Evolutionary conservation across 805 yeast species (phyloP).

Genomic region (Alloascoidea hylecoeti): DNA sequence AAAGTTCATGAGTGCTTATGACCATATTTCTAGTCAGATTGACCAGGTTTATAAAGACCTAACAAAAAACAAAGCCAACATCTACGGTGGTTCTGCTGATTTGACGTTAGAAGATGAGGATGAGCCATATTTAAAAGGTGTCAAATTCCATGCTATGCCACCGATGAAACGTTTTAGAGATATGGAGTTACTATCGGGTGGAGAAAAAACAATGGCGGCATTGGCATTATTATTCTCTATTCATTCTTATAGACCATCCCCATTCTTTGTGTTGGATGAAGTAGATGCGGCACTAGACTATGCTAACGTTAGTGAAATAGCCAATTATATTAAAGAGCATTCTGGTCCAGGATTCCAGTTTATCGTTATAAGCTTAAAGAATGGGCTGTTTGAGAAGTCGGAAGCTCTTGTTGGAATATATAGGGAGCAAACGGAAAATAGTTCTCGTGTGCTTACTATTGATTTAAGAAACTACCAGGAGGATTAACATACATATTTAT

Average conservation of each 20-base stretch:
- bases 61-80: slow-evolving; percentile 55
- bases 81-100: slow-evolving; percentile 90
- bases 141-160: slow-evolving; percentile 89
- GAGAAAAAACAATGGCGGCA: slow-evolving; percentile 95
- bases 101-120: slow-evolving; percentile 78
- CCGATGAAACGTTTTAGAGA: slow-evolving; percentile 89
- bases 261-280: slow-evolving; percentile 91
- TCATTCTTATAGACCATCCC: slow-evolving; percentile 85
- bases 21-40: slow-evolving; percentile 59
- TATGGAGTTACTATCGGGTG: slow-evolving; percentile 89
- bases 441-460: slow-evolving; percentile 60
- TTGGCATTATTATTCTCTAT: slow-evolving; percentile 83
- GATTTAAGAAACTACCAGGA: slow-evolving; percentile 53
- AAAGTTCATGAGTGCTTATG: slow-evolving; percentile 56
- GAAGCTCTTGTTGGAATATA: slow-evolving; percentile 90
- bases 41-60: slow-evolving; percentile 76
- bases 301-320: slow-evolving; percentile 73
- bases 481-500: not conserved
- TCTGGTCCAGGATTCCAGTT: slow-evolving; percentile 76
- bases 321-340: slow-evolving; percentile 67
- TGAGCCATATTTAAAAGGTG: slow-evolving; percentile 75
- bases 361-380: slow-evolving; percentile 85
- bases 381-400: slow-evolving; percentile 73
- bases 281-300: slow-evolving; percentile 97
- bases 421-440: slow-evolving; percentile 60